phyloP scores from a whole-genome alignment of 345 rosid species.

The Linum tenue region DNA sequence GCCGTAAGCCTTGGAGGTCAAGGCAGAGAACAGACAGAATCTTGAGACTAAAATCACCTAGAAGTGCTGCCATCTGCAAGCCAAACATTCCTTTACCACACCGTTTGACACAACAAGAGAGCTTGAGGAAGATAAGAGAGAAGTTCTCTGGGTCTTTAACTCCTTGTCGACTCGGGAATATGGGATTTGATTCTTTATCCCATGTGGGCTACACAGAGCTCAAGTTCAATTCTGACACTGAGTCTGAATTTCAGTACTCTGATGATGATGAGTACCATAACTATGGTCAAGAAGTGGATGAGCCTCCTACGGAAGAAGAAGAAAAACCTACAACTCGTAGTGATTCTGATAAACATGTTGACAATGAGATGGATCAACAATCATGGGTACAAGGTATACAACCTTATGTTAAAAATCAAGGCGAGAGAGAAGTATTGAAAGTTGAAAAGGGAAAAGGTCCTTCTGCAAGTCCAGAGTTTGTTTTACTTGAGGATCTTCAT shows the following conservation, averaged over 20 bases:
- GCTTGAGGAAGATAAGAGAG: conserved; percentile 34
- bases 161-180: conserved; percentile 17
- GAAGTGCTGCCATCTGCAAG: conserved; percentile 3
- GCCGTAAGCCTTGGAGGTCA: conserved; percentile 16
- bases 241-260: conserved; percentile 14
- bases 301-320: conserved; percentile 9
- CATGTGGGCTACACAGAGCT: conserved; percentile 14
- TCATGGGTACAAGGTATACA: conserved; percentile 8
- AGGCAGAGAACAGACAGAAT: conserved; percentile 27
- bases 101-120: conserved; percentile 20
- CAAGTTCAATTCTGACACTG: conserved; percentile 18
- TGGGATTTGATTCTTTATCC: conserved; percentile 16
- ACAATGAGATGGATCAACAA: conserved; percentile 7
- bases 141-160: conserved; percentile 20
- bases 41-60: conserved; percentile 21
- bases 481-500: conserved; percentile 24
- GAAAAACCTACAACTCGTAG: conserved; percentile 20
- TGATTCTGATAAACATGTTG: conserved; percentile 15
- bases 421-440: background rate
- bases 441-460: conserved; percentile 12
- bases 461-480: conserved; percentile 21
- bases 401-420: conserved; percentile 3
- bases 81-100: conserved; percentile 19
- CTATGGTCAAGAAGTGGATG: conserved; percentile 11
- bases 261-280: conserved; percentile 29